phyloP scores from a whole-genome alignment of 805 yeast species.

The Candida quercuum region DNA sequence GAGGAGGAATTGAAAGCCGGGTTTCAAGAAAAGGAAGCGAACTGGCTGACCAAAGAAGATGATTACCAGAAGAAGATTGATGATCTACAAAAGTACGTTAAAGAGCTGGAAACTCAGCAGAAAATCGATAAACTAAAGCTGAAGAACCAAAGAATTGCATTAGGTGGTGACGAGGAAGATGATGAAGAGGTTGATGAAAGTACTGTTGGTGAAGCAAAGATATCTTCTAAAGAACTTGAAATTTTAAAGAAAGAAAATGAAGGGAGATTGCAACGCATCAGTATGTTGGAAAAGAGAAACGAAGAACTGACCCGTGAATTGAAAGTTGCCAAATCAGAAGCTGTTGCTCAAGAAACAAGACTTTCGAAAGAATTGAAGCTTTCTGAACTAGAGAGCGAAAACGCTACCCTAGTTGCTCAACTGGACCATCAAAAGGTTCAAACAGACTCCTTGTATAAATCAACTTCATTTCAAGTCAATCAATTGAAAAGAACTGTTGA shows the following conservation, averaged over 20 bases:
- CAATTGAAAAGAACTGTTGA: constrained; percentile 31
- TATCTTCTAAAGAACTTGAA: constrained; percentile 40
- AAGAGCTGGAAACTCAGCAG: constrained; percentile 54
- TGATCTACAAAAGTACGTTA: constrained; percentile 48
- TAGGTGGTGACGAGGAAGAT: constrained; percentile 27
- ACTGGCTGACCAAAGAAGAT: constrained; percentile 57
- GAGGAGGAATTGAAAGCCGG: constrained; percentile 57
- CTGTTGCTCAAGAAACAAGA: constrained; percentile 35
- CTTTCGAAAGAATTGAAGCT: constrained; percentile 38
- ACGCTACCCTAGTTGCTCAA: constrained; percentile 53
- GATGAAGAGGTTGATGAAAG: constrained; percentile 15
- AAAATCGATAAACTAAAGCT: constrained; percentile 31
- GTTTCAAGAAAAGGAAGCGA: constrained; percentile 66
- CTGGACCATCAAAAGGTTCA: constrained; percentile 44
- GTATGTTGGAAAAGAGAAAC: constrained; percentile 73
- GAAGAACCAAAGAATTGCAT: constrained; percentile 39
- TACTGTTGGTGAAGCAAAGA: constrained; percentile 6
- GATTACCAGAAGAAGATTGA: constrained; percentile 46
- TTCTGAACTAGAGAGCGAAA: constrained; percentile 61
- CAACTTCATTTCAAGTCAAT: constrained; percentile 11
- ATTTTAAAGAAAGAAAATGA: constrained; percentile 73
- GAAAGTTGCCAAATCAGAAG: constrained; percentile 43
- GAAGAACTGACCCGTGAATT: constrained; percentile 67
- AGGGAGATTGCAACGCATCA: constrained; percentile 56
- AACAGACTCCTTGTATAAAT: constrained; percentile 22